phyloP scores from a whole-genome alignment of 805 yeast genomes.

The Yarrowia sp. region DNA sequence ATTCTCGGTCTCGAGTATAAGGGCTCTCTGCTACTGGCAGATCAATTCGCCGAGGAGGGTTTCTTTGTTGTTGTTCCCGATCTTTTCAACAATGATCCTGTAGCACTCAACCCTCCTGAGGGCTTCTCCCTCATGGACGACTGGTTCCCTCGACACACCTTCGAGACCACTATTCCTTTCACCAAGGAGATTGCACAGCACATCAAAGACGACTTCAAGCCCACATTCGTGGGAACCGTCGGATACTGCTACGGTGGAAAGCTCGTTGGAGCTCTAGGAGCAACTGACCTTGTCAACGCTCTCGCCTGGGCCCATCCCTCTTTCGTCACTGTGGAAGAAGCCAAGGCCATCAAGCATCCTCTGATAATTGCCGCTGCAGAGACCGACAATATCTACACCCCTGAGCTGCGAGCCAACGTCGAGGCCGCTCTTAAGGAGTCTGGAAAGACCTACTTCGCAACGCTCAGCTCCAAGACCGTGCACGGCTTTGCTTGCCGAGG shows the following conservation, averaged over 20 bases:
- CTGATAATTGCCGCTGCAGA: conserved; percentile 73
- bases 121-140: conserved; percentile 32
- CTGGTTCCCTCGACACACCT: conserved; percentile 58
- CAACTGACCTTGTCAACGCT: conserved; percentile 40
- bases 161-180: conserved; percentile 47
- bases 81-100: conserved; percentile 55
- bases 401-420: conserved; percentile 59
- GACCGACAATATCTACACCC: conserved; percentile 58
- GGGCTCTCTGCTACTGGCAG: conserved; percentile 53
- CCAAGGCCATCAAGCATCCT: conserved; percentile 59
- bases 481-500: conserved; percentile 87
- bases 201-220: conserved; percentile 46
- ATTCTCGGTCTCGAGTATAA: conserved; percentile 58
- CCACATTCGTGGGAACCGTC: conserved; percentile 51
- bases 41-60: conserved; percentile 53
- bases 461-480: conserved; percentile 56
- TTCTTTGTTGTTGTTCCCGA: conserved; percentile 76
- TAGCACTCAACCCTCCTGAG: conserved; percentile 36
- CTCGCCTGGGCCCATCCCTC: conserved; percentile 87
- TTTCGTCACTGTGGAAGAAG: conserved; percentile 60
- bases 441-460: conserved; percentile 56
- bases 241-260: conserved; percentile 90
- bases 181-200: conserved; percentile 47
- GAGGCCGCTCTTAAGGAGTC: conserved; percentile 55
- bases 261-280: conserved; percentile 50